Base-by-base conservation (phyloP, 164 flowering plant species). In the Magnolia kwangsiensis region DNA sequence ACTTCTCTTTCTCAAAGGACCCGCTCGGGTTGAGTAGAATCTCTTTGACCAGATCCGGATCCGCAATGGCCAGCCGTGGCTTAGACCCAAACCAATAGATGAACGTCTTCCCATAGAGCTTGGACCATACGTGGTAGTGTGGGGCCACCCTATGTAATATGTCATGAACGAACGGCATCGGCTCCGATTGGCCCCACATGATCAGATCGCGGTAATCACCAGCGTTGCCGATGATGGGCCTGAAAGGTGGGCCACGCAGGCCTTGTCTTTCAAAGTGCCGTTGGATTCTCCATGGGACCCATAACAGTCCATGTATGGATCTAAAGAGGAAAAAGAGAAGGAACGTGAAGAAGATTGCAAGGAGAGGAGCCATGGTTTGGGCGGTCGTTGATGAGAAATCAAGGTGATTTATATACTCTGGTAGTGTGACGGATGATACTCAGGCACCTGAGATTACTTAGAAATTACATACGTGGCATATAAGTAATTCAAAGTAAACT, bases 141-240 rank as follows among this genome's bases (percentile, higher is more conserved):
- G 79, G 79, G 29, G 31, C 23, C 11, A 67, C 79, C 64, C 75
- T 64, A 4, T 6, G 50, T 11, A 72, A 14, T 19, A 77, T 65
- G 9, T 51, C 58, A 63, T 72, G 75, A 19, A 27, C 50, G 16
- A 67, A 75, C 2, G 59, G 55, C 75, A 77, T 21, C 16, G 79
- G 71, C 67, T 72, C 64, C 8, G 51, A 2, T 45, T 72, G 67
- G 7, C 72, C 79, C 50, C 37, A 29, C 23, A 45, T 51, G 18
- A 51, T 51, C 29, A 72, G 45, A n/a, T 55, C 7, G 14, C 69
- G 45, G 75, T 86, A 58, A 75, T 77, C 7, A 76, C 67, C 31
- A 74, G 50, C 19, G 86, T 79, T 80, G 76, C 89, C 70, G 78
- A 81, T 16, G 68, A 63, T 11, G 85, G 73, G 69, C 82, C 67